Evolutionary conservation across 495 filamentous ascomycete species (phyloP).

Genomic region (Parathielavia appendiculata): DNA sequence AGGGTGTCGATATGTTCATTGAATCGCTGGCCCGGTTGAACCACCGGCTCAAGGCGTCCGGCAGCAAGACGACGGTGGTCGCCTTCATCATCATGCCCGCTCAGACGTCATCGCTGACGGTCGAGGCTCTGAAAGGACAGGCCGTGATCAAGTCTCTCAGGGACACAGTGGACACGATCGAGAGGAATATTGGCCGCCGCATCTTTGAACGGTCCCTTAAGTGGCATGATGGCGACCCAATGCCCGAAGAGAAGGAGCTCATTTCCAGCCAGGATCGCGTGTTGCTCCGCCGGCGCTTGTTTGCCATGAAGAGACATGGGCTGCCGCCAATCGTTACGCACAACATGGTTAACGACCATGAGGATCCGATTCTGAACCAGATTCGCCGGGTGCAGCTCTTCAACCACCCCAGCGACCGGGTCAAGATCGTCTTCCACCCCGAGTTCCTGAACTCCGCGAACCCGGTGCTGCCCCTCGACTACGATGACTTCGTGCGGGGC

Average conservation of each 20-base stretch:
- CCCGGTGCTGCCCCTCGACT: constrained; percentile 91
- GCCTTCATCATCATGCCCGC: constrained; percentile 99
- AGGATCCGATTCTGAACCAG: constrained; percentile 94
- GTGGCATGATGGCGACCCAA: constrained; percentile 89
- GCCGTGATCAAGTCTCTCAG: constrained; percentile 93
- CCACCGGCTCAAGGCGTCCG: constrained; percentile 76
- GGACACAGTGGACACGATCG: constrained; percentile 86
- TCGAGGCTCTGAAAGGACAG: constrained; percentile 93
- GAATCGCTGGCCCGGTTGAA: constrained; percentile 92
- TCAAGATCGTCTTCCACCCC: constrained; percentile 97
- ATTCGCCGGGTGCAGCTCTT: constrained; percentile 94
- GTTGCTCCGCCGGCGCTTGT: constrained; percentile 83
- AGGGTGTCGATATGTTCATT: constrained; percentile 99
- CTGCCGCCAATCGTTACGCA: constrained; percentile 98
- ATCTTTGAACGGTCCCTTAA: constrained; percentile 88
- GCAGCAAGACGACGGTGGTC: constrained; percentile 93
- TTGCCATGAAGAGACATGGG: constrained; percentile 87
- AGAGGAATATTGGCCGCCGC: constrained; percentile 82
- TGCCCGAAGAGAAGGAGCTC: constrained; percentile 93
- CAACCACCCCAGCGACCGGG: constrained; percentile 89
- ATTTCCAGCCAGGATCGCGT: constrained; percentile 88
- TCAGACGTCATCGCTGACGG: constrained; percentile 91
- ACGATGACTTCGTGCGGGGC: constrained; percentile 97
- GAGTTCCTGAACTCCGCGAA: constrained; percentile 96
- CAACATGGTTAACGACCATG: constrained; percentile 93